Percentiles rank a stretch among this genome's conserved stretches.
Evolutionary conservation across 768 basidiomycete species (phyloP).

Genomic region (Guyanaporus albipodus): DNA sequence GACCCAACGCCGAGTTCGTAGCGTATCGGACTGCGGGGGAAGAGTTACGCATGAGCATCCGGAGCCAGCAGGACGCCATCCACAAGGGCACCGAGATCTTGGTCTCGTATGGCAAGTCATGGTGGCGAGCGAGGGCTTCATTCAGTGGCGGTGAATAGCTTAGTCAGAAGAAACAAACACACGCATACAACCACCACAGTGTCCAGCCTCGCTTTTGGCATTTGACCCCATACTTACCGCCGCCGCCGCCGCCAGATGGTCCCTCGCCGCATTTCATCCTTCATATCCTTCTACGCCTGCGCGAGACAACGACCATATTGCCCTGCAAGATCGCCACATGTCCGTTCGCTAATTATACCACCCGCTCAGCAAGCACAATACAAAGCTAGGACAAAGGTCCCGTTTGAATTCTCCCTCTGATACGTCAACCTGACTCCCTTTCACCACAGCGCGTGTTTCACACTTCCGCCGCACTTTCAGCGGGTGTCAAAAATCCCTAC

Average conservation of each 20-base stretch:
- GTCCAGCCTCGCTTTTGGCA: too few relatives aligned
- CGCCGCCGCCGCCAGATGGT: constrained; percentile 37
- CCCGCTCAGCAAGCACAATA: constrained; percentile 17
- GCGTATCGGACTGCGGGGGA: constrained; percentile 52
- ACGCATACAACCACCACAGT: constrained; percentile 9
- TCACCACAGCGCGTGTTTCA: constrained; percentile 68
- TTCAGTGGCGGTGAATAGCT: constrained; percentile 2
- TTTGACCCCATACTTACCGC: too few relatives aligned
- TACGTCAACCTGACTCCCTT: constrained; percentile 18
- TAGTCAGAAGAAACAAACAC: constrained; percentile 25
- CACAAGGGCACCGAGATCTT: constrained; percentile 81
- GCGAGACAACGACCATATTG: constrained; percentile 39
- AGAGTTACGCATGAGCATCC: constrained; percentile 74
- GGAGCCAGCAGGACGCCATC: constrained; percentile 56
- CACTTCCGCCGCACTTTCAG: constrained; percentile 49
- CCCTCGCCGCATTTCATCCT: constrained; percentile 49
- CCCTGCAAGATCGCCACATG: constrained; percentile 36
- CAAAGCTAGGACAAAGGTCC: constrained; percentile 39
- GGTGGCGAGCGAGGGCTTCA: constrained; percentile 53
- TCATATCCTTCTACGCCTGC: constrained; percentile 57
- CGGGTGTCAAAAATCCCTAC: constrained; percentile 81
- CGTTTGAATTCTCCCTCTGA: constrained; percentile 9
- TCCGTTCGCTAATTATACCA: constrained; percentile 14
- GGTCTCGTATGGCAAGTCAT: constrained; percentile 84
- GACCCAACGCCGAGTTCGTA: constrained; percentile 68